Base-by-base conservation (phyloP, 805 yeast species). In the Metschnikowia arizonensis region DNA sequence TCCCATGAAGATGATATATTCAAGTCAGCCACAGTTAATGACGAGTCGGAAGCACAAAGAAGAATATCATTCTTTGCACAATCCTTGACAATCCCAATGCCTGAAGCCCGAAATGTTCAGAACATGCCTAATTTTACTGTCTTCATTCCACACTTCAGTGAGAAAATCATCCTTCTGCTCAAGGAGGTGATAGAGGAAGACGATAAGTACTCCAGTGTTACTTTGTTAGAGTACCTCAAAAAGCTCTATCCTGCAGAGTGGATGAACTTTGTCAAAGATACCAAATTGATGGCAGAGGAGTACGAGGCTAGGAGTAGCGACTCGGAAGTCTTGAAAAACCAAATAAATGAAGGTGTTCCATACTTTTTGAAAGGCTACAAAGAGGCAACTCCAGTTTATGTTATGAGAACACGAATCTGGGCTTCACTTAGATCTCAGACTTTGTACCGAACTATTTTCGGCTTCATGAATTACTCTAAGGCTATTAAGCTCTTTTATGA, bases 351-450 rank as follows among this genome's bases (percentile, higher is more conserved):
- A 12, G 36, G 36, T 19, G 24, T 32, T n/a, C 97, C 97, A 47
- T 91, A 88, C 73, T 88, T 88, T 74, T 87, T 96, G 66, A 86
- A 91, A 63, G 99, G 98, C 66, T 91, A 88, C 82, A 91, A 93
- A 72, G 82, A 95, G 58, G 97, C 97, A 58, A 95, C 96, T 48
- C 97, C 97, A 31, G 97, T 90, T 65, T 93, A 88, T 72, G 88
- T 96, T 45, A 73, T 93, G 62, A 83, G 99, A 73, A 93, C 98
- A 8, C 79, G 99, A 73, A 88, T 91, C 57, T 91, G 99, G 99
- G 99, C 99, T 33, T 91, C 98, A 23, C 78, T 93, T 60, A 82
- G 99, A 71, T 85, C 97, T 33, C 99, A 91, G 75, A 93, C 99
- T 29, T 74, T 91, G 60, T 91, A 91, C 74, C 84, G 99, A 69